Evolutionary conservation across 306 rosid genomes (phyloP), one percentile per base, ranked within the genome.

Genomic region (Cucurbita maxima): DNA sequence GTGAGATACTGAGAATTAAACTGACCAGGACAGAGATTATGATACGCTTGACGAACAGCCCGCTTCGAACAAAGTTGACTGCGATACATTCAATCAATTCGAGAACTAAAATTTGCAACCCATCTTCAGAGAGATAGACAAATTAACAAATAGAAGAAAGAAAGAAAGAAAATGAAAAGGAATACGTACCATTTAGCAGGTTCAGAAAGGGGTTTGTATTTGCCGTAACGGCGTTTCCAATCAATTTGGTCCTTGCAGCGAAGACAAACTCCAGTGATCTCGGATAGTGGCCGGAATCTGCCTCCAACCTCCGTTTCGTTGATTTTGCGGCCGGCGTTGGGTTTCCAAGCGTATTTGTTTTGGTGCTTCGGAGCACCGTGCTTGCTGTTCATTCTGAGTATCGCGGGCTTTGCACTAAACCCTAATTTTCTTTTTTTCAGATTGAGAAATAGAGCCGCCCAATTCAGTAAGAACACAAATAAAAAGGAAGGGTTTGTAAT

Each of bases 221-320:
- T 94, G 4, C 97, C 97, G 53, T 91, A 91, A 20, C 89, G 90
- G 74, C 97, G 95, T 71, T 90, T 90, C 96, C 97, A 90, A 16
- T 94, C 99, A 48, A 94, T 87, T 75, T 94, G 96, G 0, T 89
- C 97, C 78, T 73, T 94, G 51, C 97, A 94, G 43, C 99, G 96
- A 38, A 79, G 89, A 75, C 99, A 94, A 5, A 90, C 96, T 0
- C 98, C 97, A 5, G 92, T 86, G 37, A 91, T 77, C 19, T 88
- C 96, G 45, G 96, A 90, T 1, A 81, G 36, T 19, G 98, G 98
- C 81, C 88, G 79, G 30, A 90, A 84, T 76, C 85, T 86, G 38
- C 98, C 96, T 48, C 96, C 96, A 72, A 88, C 93, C 77, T 92
- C 96, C 52, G 96, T 90, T 80, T 92, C 96, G 78, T 92, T 92